Evolutionary conservation across 768 basidiomycete genomes (phyloP), one percentile per base, ranked within the genome.

Genomic region (Pholiota molesta): DNA sequence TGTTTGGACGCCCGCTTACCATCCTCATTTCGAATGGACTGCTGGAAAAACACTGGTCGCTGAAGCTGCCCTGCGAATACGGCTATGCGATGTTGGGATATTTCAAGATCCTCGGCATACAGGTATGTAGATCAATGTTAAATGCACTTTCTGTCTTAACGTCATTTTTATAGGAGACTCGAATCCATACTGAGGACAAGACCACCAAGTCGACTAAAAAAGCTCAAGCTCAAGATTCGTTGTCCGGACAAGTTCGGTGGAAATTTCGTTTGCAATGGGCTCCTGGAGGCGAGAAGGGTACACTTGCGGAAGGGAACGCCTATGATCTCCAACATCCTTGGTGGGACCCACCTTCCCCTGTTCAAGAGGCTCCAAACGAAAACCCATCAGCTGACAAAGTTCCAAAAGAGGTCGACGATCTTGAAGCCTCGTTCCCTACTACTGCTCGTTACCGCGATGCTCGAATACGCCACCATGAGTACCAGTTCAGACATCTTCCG

Each of bases 261-360:
- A 66, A 65, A 45, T 73, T 85, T 44, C 73, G 70, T n/a, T 74
- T 83, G 28, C 67, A 75, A 53, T 86, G 85, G 85, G 75, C 74
- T 11, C 71, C 78, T 5, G 84, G 83, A 23, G 84, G 83, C 3
- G 83, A 86, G 68, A 76, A 79, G 64, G 64, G 73, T 35, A 68
- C 71, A 17, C 55, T 69, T 51, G 54, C 58, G n/a, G 42, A 64
- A 8, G 21, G 42, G 37, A 49, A 60, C 35, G 62, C 65, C 3
- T 49, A 59, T 23, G 16, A 26, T 37, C 60, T 66, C 23, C 31
- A 63, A 11, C 39, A 60, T 47, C 69, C 72, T 5, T 73, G 72
- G 72, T 73, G 72, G 72, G 39, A 40, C 33, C 40, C 23, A 14
- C 45, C 52, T 19, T 17, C 55, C 6, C 28, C 55, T 23, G 16